A percentile compares a stretch with the other conserved stretches of the same genome.
These are phyloP conservation scores for Solanum neorickii DNA, from an alignment of 257 asterid genomes.

Conservation along the genomic window DNA sequence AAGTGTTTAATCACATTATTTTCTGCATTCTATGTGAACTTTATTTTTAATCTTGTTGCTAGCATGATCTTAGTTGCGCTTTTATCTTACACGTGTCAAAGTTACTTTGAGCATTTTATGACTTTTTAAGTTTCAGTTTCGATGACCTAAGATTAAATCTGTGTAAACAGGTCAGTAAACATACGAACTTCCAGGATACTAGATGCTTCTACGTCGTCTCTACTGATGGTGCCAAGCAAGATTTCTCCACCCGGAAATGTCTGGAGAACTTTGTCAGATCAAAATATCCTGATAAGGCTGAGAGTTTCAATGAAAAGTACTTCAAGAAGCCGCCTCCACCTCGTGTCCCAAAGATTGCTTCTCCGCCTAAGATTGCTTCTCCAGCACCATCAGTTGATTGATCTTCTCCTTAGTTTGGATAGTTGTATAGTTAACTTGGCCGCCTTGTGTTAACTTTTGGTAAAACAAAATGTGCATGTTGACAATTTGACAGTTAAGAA, in stretches of 20 bases:
- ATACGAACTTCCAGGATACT: constrained; percentile 55
- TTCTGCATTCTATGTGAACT: background rate
- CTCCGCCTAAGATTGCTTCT: background rate
- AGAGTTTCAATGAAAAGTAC: constrained; percentile 50
- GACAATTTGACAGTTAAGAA: background rate
- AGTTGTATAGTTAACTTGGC: background rate
- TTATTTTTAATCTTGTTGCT: background rate
- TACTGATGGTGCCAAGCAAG: constrained; percentile 49
- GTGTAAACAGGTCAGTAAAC: constrained; percentile 52
- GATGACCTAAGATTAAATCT: constrained; percentile 13
- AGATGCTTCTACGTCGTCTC: constrained; percentile 80
- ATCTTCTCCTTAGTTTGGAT: background rate
- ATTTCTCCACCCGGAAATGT: constrained; percentile 76
- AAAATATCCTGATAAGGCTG: constrained; percentile 66
- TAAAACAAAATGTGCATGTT: background rate
- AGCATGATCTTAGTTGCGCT: background rate
- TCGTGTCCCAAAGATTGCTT: background rate
- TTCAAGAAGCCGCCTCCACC: constrained; percentile 53
- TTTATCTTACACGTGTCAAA: background rate
- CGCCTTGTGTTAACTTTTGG: background rate
- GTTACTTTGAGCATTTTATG: background rate
- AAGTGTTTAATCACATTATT: background rate
- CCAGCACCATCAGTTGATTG: background rate
- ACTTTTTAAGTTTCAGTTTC: background rate
- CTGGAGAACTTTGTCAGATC: constrained; percentile 48